These are phyloP conservation scores for Phlebiopsis flavidoalba DNA, from an alignment of 768 basidiomycete species.

Conservation along the genomic window DNA sequence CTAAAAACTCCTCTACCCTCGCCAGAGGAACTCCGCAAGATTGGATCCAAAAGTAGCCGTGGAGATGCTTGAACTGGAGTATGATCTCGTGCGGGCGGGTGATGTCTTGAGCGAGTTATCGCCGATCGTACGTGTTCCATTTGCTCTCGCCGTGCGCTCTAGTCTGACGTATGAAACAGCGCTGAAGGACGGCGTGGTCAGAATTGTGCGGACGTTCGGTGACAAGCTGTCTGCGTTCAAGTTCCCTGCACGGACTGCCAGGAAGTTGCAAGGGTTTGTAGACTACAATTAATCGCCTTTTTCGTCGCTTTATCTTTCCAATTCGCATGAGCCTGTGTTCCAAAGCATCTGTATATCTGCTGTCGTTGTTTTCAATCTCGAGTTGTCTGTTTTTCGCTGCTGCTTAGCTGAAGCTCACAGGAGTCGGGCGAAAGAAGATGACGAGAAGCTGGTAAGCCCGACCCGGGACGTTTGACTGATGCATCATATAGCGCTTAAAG, in stretches of 20 bases:
- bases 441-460: not conserved
- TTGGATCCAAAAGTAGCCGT: conserved; percentile 31
- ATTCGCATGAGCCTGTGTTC: too few species aligned
- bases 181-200: conserved; percentile 59
- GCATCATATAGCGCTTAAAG: not conserved
- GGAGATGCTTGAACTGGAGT: conserved; percentile 33
- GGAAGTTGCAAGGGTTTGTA: conserved; percentile 65
- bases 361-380: not conserved
- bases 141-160: not conserved
- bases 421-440: too few species aligned
- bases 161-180: conserved; percentile 32
- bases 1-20: conserved; percentile 32
- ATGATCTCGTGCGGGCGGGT: conserved; percentile 51
- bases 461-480: not conserved
- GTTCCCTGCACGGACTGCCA: conserved; percentile 65
- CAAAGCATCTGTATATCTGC: not conserved
- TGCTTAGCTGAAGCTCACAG: too few species aligned
- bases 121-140: conserved; percentile 49
- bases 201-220: conserved; percentile 69
- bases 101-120: conserved; percentile 49
- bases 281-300: conserved; percentile 49
- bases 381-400: not conserved
- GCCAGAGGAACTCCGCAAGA: conserved; percentile 27
- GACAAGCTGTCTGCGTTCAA: conserved; percentile 71
- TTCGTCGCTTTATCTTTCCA: not conserved